A percentile compares a stretch with the other conserved stretches of the same genome.
Evolutionary conservation across 768 basidiomycete species (phyloP).

Genomic region (Leccinum variicolor): DNA sequence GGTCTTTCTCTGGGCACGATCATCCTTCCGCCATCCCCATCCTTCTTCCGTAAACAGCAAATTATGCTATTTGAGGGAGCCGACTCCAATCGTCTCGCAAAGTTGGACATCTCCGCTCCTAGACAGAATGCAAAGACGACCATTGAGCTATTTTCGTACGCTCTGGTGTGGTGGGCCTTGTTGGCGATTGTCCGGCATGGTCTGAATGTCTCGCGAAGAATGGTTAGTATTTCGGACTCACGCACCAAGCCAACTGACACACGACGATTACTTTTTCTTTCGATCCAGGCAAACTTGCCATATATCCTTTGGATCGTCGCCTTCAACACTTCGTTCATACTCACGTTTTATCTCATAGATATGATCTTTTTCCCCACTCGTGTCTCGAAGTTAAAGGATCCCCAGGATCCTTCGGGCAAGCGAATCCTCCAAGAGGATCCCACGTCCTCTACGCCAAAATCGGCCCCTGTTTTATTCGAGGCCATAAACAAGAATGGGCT

Average conservation of each 20-base stretch:
- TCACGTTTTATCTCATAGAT: constrained; percentile 78
- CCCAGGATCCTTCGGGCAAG: constrained; percentile 21
- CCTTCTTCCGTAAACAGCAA: constrained; percentile 59
- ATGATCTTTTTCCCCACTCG: constrained; percentile 58
- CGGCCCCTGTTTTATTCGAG: constrained; percentile 57
- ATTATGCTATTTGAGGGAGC: constrained; percentile 16
- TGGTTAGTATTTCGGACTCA: constrained; percentile 43
- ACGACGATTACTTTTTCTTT: background rate
- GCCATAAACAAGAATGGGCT: constrained; percentile 84
- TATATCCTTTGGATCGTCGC: constrained; percentile 90
- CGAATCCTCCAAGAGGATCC: constrained; percentile 26
- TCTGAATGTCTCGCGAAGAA: constrained; percentile 52
- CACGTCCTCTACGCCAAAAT: constrained; percentile 13
- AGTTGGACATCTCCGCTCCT: constrained; percentile 26
- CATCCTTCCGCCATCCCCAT: constrained; percentile 74
- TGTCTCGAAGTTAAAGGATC: constrained; percentile 25
- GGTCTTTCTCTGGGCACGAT: constrained; percentile 81
- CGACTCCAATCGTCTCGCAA: background rate
- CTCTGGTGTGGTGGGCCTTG: constrained; percentile 73
- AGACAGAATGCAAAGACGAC: constrained; percentile 73
- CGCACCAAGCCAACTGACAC: background rate
- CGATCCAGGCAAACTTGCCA: constrained; percentile 73
- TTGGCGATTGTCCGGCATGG: constrained; percentile 38
- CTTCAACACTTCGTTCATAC: constrained; percentile 83
- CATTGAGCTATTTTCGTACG: constrained; percentile 73